A percentile compares a stretch with the other conserved stretches of the same genome.
Evolutionary conservation across 495 filamentous ascomycete genomes (phyloP).

Genomic region (Cairneyella variabilis): DNA sequence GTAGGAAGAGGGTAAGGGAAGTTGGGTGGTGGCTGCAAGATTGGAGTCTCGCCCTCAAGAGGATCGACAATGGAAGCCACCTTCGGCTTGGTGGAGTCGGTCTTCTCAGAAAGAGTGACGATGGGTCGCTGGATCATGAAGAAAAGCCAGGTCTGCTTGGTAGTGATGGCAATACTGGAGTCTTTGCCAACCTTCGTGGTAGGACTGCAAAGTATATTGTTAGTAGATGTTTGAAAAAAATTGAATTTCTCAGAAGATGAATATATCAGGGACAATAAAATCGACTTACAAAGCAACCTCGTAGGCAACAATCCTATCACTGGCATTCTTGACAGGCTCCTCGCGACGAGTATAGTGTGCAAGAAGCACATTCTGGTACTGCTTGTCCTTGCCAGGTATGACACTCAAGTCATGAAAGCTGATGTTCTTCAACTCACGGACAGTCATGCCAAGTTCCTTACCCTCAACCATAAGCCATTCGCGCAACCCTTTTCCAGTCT

Average conservation of each 20-base stretch:
- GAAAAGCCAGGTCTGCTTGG: conserved; percentile 16
- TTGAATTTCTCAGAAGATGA: background rate
- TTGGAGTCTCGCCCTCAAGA: too few species aligned
- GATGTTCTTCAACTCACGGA: conserved; percentile 14
- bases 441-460: conserved; percentile 11
- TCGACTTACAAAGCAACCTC: conserved; percentile 23
- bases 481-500: conserved; percentile 19
- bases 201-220: conserved; percentile 5
- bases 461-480: conserved; percentile 17
- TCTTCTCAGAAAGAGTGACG: background rate
- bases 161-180: background rate
- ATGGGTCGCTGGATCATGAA: conserved; percentile 19
- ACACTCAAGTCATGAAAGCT: conserved; percentile 24
- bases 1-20: conserved; percentile 15
- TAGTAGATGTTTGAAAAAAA: background rate
- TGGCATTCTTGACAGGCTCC: too few species aligned
- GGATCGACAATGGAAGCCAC: background rate
- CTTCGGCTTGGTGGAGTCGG: background rate
- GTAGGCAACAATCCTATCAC: conserved; percentile 12
- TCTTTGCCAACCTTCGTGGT: background rate
- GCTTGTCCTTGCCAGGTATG: too few species aligned
- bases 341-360: too few species aligned
- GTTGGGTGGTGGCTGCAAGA: conserved; percentile 10
- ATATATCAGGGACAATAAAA: background rate
- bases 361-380: too few species aligned